These are phyloP conservation scores for Pythium utonaiense DNA, from an alignment of 352 stramenopile species.

Conservation along the genomic window DNA sequence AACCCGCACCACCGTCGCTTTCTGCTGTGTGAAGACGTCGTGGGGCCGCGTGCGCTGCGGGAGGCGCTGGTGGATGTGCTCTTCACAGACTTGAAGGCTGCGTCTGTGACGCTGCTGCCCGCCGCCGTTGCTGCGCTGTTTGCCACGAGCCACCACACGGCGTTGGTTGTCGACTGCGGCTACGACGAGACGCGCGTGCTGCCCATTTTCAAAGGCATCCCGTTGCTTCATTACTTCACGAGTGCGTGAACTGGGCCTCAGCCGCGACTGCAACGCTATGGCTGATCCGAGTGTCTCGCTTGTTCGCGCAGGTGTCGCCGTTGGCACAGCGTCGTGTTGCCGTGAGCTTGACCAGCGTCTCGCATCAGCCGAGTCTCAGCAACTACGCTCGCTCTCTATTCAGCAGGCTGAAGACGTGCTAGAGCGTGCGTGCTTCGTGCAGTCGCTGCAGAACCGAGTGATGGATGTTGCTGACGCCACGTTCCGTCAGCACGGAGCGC, in stretches of 20 bases:
- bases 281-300: not conserved
- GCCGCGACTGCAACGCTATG: no score
- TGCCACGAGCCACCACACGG: slow-evolving; percentile 68
- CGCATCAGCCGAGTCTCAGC: not conserved
- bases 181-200: slow-evolving; percentile 71
- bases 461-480: slow-evolving; percentile 24
- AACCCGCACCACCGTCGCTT: slow-evolving; percentile 71
- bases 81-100: slow-evolving; percentile 56
- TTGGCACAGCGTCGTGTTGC: slow-evolving; percentile 44
- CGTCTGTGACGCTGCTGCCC: slow-evolving; percentile 64
- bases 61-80: slow-evolving; percentile 61
- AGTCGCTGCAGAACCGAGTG: slow-evolving; percentile 30
- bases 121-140: slow-evolving; percentile 63
- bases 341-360: slow-evolving; percentile 26
- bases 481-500: slow-evolving; percentile 6
- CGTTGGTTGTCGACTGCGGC: slow-evolving; percentile 76
- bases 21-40: slow-evolving; percentile 77
- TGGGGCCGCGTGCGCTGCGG: slow-evolving; percentile 54
- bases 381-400: not conserved
- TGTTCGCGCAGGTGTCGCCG: slow-evolving; percentile 33
- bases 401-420: slow-evolving; percentile 52
- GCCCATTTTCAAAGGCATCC: slow-evolving; percentile 81
- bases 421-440: slow-evolving; percentile 72
- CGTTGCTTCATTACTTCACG: slow-evolving; percentile 62
- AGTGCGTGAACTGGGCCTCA: slow-evolving; percentile 31